A percentile compares a stretch with the other conserved stretches of the same genome.
Conservation (phyloP, 345 rosid genomes). For the Heritiera littoralis region DNA sequence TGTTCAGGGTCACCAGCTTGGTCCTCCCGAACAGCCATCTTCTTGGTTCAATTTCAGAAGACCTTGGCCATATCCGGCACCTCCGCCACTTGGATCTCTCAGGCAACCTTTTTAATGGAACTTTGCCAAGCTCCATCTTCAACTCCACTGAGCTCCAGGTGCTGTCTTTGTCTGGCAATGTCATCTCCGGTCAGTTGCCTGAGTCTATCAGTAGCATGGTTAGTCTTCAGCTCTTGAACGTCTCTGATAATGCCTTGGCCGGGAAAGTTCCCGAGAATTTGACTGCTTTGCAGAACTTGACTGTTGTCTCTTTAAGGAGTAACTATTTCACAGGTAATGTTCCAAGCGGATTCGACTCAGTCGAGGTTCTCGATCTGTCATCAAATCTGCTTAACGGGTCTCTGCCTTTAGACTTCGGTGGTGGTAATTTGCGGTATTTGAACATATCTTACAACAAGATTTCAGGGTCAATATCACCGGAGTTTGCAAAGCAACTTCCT, state of each 20-base stretch:
- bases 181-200: conserved; percentile 66
- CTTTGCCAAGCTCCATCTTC: conserved; percentile 54
- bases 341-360: conserved; percentile 57
- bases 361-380: conserved; percentile 76
- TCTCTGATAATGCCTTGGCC: conserved; percentile 73
- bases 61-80: conserved; percentile 48
- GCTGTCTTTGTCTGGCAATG: conserved; percentile 56
- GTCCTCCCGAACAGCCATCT: conserved; percentile 57
- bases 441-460: conserved; percentile 75
- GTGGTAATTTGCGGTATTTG: conserved; percentile 53
- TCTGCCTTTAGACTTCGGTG: conserved; percentile 63
- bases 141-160: conserved; percentile 56
- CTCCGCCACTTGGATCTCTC: conserved; percentile 68
- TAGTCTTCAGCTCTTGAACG: conserved; percentile 57
- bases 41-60: conserved; percentile 58
- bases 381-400: conserved; percentile 74
- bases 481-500: conserved; percentile 58
- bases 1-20: conserved; percentile 63
- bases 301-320: conserved; percentile 58
- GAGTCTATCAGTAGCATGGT: conserved; percentile 42
- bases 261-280: conserved; percentile 59
- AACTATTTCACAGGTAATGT: conserved; percentile 64
- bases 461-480: conserved; percentile 54
- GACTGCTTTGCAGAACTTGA: conserved; percentile 52
- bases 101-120: conserved; percentile 64